Base-by-base conservation (phyloP, 306 rosid genomes). In the Fagus sylvatica region DNA sequence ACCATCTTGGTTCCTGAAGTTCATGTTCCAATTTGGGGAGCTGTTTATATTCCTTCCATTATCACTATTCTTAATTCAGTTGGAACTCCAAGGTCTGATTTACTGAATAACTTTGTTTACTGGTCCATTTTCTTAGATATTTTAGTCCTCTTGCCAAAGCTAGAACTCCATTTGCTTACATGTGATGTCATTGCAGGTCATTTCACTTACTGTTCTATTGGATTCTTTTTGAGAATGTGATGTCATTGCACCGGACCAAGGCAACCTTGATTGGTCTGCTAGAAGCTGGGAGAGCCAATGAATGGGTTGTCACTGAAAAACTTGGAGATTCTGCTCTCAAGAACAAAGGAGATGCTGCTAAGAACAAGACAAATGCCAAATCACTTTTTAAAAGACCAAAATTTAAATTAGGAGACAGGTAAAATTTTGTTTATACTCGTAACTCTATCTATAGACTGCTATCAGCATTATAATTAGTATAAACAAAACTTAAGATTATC, bases 261-360 rank as follows among this genome's bases (percentile, higher is more conserved):
- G 99, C 98, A 0, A 93, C 98, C 30, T 72, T 91, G 6, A 96
- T 96, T 1, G 99, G 99, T 71, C 84, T 96, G 17, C 74, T 96
- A 0, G 99, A 93, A 80, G 88, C 88, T 6, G 99, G 97, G 0
- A 85, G 98, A 76, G 98, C 82, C 37, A 96, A 96, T 46, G 99
- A 96, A 82, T 96, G 99, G 99, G 96, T 96, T 81, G 99, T 96
- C 67, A 96, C 99, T 11, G 98, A 93, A 79, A 96, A 96, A 74
- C 93, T 96, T 5, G 99, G 99, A 80, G 99, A 96, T 74, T 88
- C 91, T 62, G 86, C 85, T 42, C 82, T 71, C 42, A 95, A 93
- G 81, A 89, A 80, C 78, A 93, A 94, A 67, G 91, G 84, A 60
- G 99, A 91, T 84, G 88, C 93, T 62, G 85, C 88, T 76, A 91